phyloP scores from a whole-genome alignment of 2,329 filamentous ascomycete species.

The Ophiosphaerella korrae region DNA sequence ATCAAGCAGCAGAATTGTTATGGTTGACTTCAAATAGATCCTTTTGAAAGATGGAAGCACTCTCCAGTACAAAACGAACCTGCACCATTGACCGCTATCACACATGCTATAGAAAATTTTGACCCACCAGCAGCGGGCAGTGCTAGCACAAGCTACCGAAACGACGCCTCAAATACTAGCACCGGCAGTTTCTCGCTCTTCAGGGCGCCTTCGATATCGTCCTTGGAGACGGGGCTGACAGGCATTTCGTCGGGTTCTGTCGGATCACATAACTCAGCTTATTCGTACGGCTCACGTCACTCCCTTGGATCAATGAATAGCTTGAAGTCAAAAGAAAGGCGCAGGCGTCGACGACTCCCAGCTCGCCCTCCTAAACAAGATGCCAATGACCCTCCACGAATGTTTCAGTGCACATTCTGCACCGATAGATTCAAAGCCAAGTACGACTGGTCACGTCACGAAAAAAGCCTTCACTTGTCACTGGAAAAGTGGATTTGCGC shows the following conservation, averaged over 20 bases:
- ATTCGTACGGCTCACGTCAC: slow-evolving; percentile 61
- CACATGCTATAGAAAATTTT: slow-evolving; percentile 59
- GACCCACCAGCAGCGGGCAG: slow-evolving; percentile 38
- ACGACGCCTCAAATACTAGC: slow-evolving; percentile 56
- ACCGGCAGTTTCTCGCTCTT: slow-evolving; percentile 57
- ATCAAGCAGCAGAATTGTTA: slow-evolving; percentile 29
- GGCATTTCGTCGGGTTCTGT: slow-evolving; percentile 60
- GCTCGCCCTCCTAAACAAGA: slow-evolving; percentile 42
- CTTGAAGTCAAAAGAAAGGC: slow-evolving; percentile 60
- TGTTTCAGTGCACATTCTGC: slow-evolving; percentile 49
- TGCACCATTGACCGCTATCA: slow-evolving; percentile 67
- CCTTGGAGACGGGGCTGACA: slow-evolving; percentile 57
- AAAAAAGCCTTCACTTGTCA: slow-evolving; percentile 47
- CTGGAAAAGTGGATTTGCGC: slow-evolving; percentile 59
- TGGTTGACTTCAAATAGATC: slow-evolving; percentile 59
- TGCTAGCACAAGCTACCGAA: slow-evolving; percentile 50
- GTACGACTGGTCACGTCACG: slow-evolving; percentile 50
- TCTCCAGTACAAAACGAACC: slow-evolving; percentile 73
- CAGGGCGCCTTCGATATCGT: slow-evolving; percentile 59
- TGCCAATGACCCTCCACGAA: slow-evolving; percentile 24
- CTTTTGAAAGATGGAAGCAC: slow-evolving; percentile 71
- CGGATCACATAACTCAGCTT: slow-evolving; percentile 61
- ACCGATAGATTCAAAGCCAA: slow-evolving; percentile 49
- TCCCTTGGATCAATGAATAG: slow-evolving; percentile 63
- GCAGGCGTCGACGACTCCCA: slow-evolving; percentile 58